phyloP scores from a whole-genome alignment of 75 land plant genomes.

The Pseudotsuga menziesii region DNA sequence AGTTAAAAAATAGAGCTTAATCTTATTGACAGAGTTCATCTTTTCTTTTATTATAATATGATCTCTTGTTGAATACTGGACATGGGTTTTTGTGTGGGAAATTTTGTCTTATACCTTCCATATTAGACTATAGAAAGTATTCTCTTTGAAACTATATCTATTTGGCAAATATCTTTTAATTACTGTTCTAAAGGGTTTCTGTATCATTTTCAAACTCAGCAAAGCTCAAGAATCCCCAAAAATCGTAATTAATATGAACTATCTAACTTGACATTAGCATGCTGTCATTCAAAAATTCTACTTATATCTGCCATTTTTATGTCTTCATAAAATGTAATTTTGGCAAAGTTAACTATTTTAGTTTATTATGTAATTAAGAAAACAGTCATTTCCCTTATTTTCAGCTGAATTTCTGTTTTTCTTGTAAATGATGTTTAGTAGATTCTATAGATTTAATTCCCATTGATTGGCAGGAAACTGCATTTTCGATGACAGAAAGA shows the following conservation, averaged over 20 bases:
- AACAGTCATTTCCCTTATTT: background rate
- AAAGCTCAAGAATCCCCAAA: background rate
- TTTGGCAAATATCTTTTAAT: background rate
- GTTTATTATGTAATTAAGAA: background rate
- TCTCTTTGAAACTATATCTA: background rate
- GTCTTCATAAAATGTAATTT: background rate
- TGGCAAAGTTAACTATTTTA: background rate
- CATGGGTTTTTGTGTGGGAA: background rate
- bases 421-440: background rate
- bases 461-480: slow-evolving; percentile 66
- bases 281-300: background rate
- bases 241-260: background rate
- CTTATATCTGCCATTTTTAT: no score
- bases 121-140: background rate
- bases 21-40: no score
- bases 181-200: background rate
- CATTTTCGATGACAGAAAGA: slow-evolving; percentile 87
- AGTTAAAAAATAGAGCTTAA: no score
- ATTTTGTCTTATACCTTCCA: background rate
- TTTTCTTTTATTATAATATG: no score
- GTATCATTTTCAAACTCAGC: background rate
- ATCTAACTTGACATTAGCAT: background rate
- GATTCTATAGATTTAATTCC: background rate
- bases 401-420: background rate
- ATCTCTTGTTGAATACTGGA: background rate